Evolutionary conservation across 768 basidiomycete species (phyloP).

Genomic region (Suillus variegatus): DNA sequence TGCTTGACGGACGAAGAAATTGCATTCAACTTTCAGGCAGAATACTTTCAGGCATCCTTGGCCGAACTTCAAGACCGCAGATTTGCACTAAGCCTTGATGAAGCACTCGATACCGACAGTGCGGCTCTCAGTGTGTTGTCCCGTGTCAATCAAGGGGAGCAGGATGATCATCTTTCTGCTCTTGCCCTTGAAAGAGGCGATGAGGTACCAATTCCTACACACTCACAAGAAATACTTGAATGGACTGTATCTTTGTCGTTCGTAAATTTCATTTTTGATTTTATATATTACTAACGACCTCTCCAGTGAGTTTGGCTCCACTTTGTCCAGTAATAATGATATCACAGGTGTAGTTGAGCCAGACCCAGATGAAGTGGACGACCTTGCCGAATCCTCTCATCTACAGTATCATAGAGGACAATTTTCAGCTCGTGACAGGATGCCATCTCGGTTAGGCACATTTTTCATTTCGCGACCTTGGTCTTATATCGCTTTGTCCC

Average conservation of each 20-base stretch:
- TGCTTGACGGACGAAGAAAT: conserved; percentile 44
- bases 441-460: neutral
- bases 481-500: neutral
- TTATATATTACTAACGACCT: neutral
- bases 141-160: conserved; percentile 38
- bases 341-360: neutral
- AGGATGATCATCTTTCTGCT: conserved; percentile 45
- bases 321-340: neutral
- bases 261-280: neutral
- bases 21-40: conserved; percentile 44
- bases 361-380: neutral
- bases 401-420: neutral
- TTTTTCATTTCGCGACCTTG: no score
- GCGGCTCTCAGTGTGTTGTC: conserved; percentile 31
- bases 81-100: conserved; percentile 45
- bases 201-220: conserved; percentile 19
- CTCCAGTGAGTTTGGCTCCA: conserved; percentile 4
- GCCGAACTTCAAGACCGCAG: conserved; percentile 36
- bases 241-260: neutral
- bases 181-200: conserved; percentile 36
- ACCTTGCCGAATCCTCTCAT: neutral
- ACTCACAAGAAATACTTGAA: conserved; percentile 18
- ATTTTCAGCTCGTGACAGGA: neutral
- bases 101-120: conserved; percentile 39
- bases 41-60: conserved; percentile 34